These are phyloP conservation scores for Globisporangium barbulae DNA, from an alignment of 352 stramenopile species.

Conservation along the genomic window DNA sequence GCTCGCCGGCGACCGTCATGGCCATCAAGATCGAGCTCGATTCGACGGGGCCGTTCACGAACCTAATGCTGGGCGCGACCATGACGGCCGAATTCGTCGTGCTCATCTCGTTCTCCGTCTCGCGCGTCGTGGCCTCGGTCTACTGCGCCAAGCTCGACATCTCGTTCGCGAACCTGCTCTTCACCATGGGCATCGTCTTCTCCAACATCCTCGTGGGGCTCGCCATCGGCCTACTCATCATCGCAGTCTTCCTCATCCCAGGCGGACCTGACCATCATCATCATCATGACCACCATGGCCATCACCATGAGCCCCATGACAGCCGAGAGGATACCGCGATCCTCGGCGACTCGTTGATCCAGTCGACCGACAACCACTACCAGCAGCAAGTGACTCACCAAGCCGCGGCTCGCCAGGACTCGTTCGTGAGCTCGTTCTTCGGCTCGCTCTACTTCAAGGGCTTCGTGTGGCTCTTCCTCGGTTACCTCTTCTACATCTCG, in stretches of 20 bases:
- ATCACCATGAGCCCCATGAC: too few species aligned
- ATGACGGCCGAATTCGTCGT: slow-evolving; percentile 76
- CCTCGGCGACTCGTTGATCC: too few species aligned
- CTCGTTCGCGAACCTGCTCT: slow-evolving; percentile 48
- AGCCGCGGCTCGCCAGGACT: neutral
- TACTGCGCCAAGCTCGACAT: slow-evolving; percentile 57
- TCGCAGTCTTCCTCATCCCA: slow-evolving; percentile 60
- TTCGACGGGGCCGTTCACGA: slow-evolving; percentile 63
- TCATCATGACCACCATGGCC: neutral
- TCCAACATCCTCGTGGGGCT: slow-evolving; percentile 51
- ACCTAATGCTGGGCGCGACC: slow-evolving; percentile 65
- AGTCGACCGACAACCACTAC: neutral
- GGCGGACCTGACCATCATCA: slow-evolving; percentile 20
- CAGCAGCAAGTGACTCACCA: neutral
- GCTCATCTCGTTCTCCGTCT: slow-evolving; percentile 64
- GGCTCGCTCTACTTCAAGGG: slow-evolving; percentile 59
- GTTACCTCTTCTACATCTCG: slow-evolving; percentile 59
- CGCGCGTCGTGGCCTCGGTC: slow-evolving; percentile 54
- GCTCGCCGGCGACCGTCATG: slow-evolving; percentile 66
- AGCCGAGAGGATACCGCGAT: too few species aligned
- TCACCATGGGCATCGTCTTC: slow-evolving; percentile 49
- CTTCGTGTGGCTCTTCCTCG: slow-evolving; percentile 60
- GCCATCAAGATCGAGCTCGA: slow-evolving; percentile 79
- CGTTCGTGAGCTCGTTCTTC: slow-evolving; percentile 1
- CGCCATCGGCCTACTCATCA: slow-evolving; percentile 40